Evolutionary conservation across 2,329 filamentous ascomycete genomes (phyloP).

Genomic region (Microdochium nivale): DNA sequence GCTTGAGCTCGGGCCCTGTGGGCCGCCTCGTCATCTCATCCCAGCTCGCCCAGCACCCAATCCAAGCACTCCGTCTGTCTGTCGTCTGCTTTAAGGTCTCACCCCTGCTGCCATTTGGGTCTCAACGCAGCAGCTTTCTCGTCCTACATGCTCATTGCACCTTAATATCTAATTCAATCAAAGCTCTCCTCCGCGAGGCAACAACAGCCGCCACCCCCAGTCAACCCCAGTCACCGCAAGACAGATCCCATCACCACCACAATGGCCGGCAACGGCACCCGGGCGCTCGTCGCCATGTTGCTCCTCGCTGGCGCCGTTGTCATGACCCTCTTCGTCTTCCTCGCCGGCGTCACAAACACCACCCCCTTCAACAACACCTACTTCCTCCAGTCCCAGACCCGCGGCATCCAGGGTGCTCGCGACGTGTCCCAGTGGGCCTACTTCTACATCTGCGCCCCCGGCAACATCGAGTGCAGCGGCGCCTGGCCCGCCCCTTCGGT

Average conservation of each 20-base stretch:
- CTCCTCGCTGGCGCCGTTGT: constrained; percentile 43
- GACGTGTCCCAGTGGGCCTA: constrained; percentile 76
- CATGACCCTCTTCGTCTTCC: constrained; percentile 50
- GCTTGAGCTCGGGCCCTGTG: not conserved
- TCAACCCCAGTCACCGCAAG: not conserved
- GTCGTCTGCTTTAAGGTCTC: not conserved
- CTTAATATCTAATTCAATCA: not conserved
- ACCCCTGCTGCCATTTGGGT: not conserved
- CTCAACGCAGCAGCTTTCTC: too few relatives aligned
- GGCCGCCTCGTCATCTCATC: not conserved
- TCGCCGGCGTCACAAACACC: constrained; percentile 40
- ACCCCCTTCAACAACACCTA: constrained; percentile 65
- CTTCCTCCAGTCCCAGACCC: constrained; percentile 76
- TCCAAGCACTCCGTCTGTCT: not conserved
- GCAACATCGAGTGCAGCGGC: constrained; percentile 55
- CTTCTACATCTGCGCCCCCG: constrained; percentile 69
- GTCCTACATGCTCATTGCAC: not conserved
- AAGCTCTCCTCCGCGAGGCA: not conserved
- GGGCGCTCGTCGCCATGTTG: constrained; percentile 34
- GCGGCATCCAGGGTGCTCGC: constrained; percentile 60
- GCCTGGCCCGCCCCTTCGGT: constrained; percentile 57
- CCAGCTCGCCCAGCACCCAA: not conserved
- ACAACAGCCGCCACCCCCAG: not conserved
- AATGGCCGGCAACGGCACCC: constrained; percentile 25
- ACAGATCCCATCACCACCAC: not conserved